Evolutionary conservation across 169 alveolate species (phyloP).

Genomic region (Cryptosporidium baileyi): DNA sequence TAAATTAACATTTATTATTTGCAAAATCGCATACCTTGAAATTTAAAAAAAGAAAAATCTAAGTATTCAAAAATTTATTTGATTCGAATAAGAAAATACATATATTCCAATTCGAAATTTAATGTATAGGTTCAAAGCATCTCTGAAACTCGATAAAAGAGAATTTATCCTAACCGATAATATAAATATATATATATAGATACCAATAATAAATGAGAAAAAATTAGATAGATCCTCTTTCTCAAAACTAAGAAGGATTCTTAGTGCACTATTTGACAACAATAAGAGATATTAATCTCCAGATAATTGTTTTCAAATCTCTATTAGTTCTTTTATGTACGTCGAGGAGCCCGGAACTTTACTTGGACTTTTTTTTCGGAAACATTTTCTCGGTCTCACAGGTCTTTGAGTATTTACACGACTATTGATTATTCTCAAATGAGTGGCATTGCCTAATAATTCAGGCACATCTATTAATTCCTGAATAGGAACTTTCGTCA

Average conservation of each 20-base stretch:
- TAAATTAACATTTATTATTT: too few species aligned
- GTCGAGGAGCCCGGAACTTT: conserved; percentile 37
- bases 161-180: background rate
- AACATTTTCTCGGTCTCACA: conserved; percentile 41
- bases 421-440: background rate
- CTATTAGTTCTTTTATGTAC: background rate
- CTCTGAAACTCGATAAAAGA: background rate
- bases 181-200: too few species aligned
- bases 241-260: background rate
- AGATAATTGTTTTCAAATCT: background rate
- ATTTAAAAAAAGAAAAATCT: too few species aligned
- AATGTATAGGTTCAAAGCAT: too few species aligned
- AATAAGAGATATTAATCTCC: background rate
- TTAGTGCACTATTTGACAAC: too few species aligned
- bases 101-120: too few species aligned
- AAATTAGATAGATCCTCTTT: background rate
- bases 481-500: background rate
- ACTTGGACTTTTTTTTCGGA: conserved; percentile 14
- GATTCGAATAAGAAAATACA: too few species aligned
- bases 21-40: too few species aligned
- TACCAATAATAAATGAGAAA: background rate
- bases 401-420: conserved; percentile 3
- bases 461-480: conserved; percentile 42
- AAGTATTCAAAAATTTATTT: too few species aligned
- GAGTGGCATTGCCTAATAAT: conserved; percentile 10